Evolutionary conservation across 768 basidiomycete genomes (phyloP).

Genomic region (Trametes cingulata): DNA sequence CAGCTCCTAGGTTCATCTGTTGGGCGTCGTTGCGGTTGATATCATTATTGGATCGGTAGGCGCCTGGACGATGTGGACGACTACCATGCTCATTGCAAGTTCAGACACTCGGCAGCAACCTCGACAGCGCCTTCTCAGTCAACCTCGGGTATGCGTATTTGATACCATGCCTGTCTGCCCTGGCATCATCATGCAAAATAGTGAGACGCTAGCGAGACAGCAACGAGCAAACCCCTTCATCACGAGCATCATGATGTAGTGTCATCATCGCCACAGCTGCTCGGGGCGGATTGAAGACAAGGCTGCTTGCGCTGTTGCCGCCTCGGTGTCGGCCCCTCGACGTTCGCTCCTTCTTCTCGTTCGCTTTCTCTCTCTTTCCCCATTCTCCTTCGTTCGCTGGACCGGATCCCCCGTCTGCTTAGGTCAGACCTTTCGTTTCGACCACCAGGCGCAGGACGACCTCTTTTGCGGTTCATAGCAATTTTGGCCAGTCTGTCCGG

Average conservation of each 20-base stretch:
- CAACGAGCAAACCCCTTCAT: conserved; percentile 10
- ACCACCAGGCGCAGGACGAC: conserved; percentile 46
- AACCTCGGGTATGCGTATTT: neutral
- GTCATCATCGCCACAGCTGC: conserved; percentile 11
- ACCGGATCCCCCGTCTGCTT: conserved; percentile 33
- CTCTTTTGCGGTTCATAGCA: conserved; percentile 27
- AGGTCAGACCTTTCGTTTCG: conserved; percentile 29
- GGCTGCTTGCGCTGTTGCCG: conserved; percentile 11
- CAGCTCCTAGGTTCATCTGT: neutral
- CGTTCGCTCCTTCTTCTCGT: conserved; percentile 22
- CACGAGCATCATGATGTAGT: conserved; percentile 19
- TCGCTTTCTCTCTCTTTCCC: conserved; percentile 15
- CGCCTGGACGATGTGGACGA: neutral
- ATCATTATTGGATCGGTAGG: neutral
- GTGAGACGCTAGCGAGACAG: conserved; percentile 9
- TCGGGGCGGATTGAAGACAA: conserved; percentile 20
- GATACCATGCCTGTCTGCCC: neutral
- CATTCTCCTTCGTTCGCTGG: conserved; percentile 23
- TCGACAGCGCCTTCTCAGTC: neutral
- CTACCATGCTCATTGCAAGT: neutral
- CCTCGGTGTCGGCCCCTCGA: conserved; percentile 17
- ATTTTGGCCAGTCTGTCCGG: conserved; percentile 30
- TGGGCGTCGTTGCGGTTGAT: neutral
- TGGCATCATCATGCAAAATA: conserved; percentile 3
- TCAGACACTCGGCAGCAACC: neutral